Conservation (phyloP, 148 eudicot species). For the Spergularia bocconei region DNA sequence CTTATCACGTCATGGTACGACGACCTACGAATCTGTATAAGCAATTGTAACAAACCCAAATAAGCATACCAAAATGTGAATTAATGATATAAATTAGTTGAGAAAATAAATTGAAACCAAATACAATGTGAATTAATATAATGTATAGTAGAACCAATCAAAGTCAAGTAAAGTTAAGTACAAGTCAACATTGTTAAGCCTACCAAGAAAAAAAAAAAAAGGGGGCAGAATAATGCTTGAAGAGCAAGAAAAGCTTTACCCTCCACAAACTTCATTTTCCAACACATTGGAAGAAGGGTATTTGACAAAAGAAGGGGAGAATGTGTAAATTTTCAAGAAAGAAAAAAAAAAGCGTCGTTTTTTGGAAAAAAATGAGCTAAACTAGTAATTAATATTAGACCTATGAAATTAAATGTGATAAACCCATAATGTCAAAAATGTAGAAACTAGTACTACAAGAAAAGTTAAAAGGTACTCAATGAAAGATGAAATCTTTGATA, state of each 20-base stretch:
- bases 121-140: background rate
- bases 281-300: slow-evolving; percentile 5
- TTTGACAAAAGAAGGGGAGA: slow-evolving; percentile 8
- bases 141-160: background rate
- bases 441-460: background rate
- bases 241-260: slow-evolving; percentile 20
- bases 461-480: slow-evolving; percentile 14
- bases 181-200: slow-evolving; percentile 34
- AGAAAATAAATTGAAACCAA: background rate
- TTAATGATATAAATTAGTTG: background rate
- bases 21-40: slow-evolving; percentile 74
- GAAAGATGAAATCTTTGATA: slow-evolving; percentile 18
- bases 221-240: slow-evolving; percentile 19
- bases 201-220: slow-evolving; percentile 11
- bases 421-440: slow-evolving; percentile 18
- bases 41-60: background rate
- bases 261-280: slow-evolving; percentile 2
- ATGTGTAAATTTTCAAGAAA: slow-evolving; percentile 10
- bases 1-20: slow-evolving; percentile 96
- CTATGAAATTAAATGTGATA: background rate
- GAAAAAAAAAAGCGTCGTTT: slow-evolving; percentile 16
- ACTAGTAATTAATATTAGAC: slow-evolving; percentile 5
- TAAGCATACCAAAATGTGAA: background rate
- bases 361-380: slow-evolving; percentile 11
- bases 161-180: background rate